These are phyloP conservation scores for Hypoxylon lienhwacheense DNA, from an alignment of 495 filamentous ascomycete genomes.

Conservation along the genomic window DNA sequence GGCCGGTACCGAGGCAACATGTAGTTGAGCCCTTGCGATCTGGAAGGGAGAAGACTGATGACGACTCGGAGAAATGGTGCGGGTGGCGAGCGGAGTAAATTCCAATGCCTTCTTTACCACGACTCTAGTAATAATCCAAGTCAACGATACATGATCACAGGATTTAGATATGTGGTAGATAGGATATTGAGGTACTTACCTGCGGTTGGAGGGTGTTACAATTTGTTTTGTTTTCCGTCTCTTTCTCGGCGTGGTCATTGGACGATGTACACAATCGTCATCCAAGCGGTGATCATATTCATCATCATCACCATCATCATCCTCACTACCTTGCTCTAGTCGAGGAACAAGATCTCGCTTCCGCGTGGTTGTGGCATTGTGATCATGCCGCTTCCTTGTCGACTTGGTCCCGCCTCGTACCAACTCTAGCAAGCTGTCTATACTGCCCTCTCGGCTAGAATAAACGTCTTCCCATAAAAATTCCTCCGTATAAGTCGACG, in stretches of 20 bases:
- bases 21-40: slow-evolving; percentile 82
- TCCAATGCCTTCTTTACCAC: slow-evolving; percentile 88
- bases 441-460: slow-evolving; percentile 60
- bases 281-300: too few species aligned
- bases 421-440: slow-evolving; percentile 62
- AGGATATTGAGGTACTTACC: slow-evolving; percentile 17
- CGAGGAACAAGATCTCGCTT: slow-evolving; percentile 50
- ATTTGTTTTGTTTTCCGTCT: slow-evolving; percentile 38
- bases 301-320: slow-evolving; percentile 52
- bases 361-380: slow-evolving; percentile 35
- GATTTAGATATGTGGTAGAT: neutral
- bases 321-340: slow-evolving; percentile 39
- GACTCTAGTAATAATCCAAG: slow-evolving; percentile 64
- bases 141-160: slow-evolving; percentile 58
- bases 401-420: slow-evolving; percentile 71
- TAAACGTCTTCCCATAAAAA: slow-evolving; percentile 90
- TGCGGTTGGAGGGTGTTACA: slow-evolving; percentile 37
- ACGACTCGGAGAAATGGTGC: slow-evolving; percentile 75
- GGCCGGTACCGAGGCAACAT: slow-evolving; percentile 88
- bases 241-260: slow-evolving; percentile 43
- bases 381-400: slow-evolving; percentile 60
- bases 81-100: slow-evolving; percentile 90
- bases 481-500: slow-evolving; percentile 88
- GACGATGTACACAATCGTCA: slow-evolving; percentile 39
- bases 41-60: slow-evolving; percentile 87